These are phyloP conservation scores for Trametes pubescens DNA, from an alignment of 1,284 basidiomycete species.

Conservation along the genomic window DNA sequence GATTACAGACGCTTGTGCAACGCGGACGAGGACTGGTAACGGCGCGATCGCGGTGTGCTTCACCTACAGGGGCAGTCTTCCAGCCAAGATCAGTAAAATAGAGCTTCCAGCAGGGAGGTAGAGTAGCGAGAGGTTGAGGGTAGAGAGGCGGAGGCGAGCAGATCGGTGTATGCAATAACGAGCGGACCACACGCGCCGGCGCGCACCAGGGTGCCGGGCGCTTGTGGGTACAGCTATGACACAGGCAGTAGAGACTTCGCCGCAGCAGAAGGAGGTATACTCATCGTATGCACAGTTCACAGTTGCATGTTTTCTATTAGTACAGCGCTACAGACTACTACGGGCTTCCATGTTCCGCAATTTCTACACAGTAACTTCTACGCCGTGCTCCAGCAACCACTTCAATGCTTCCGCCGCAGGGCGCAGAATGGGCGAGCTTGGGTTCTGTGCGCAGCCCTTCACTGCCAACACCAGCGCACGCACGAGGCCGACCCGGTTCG, in stretches of 20 bases:
- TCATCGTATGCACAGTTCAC: neutral
- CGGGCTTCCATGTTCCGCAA: neutral
- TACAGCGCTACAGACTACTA: neutral
- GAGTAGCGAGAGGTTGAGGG: neutral
- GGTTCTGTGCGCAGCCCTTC: constrained; percentile 45
- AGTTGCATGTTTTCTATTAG: neutral
- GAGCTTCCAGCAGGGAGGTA: neutral
- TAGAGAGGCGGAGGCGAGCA: constrained; percentile 10
- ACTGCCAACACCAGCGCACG: constrained; percentile 58
- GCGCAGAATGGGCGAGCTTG: constrained; percentile 46
- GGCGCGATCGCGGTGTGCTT: constrained; percentile 21
- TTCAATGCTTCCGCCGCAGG: constrained; percentile 57
- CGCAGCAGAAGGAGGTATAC: neutral
- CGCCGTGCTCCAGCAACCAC: constrained; percentile 45
- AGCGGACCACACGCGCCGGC: constrained; percentile 10
- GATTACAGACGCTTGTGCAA: constrained; percentile 24
- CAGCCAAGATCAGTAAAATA: neutral
- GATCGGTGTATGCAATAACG: constrained; percentile 26
- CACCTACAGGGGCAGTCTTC: neutral
- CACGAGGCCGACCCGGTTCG: constrained; percentile 57
- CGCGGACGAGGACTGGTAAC: constrained; percentile 22
- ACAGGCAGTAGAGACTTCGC: neutral
- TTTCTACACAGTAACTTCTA: constrained; percentile 29
- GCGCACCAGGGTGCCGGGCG: neutral
- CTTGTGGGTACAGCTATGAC: neutral